A percentile compares a stretch with the other conserved stretches of the same genome.
phyloP scores from a whole-genome alignment of 345 rosid genomes.

The Citrus glauca region DNA sequence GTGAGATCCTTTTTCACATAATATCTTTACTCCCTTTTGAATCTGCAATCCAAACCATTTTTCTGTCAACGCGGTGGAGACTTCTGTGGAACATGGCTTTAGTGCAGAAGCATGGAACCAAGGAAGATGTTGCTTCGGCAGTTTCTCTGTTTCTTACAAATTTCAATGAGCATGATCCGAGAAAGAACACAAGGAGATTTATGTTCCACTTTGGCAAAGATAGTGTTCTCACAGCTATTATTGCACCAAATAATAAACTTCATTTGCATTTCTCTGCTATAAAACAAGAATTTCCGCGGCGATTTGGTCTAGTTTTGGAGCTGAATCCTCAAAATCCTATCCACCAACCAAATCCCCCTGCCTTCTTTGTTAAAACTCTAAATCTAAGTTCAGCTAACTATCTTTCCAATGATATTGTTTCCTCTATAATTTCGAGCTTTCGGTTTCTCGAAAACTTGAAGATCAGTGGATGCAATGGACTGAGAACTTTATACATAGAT shows the following conservation, averaged over 20 bases:
- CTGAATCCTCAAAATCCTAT: slow-evolving; percentile 16
- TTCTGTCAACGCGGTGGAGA: slow-evolving; percentile 47
- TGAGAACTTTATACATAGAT: slow-evolving; percentile 38
- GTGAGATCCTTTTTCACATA: slow-evolving; percentile 51
- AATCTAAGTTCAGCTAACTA: slow-evolving; percentile 35
- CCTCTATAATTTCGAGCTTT: slow-evolving; percentile 37
- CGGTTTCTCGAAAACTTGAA: slow-evolving; percentile 49
- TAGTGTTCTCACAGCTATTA: slow-evolving; percentile 31
- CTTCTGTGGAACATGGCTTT: slow-evolving; percentile 46
- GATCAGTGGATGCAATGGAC: slow-evolving; percentile 33
- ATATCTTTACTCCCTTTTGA: slow-evolving; percentile 54
- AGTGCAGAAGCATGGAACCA: slow-evolving; percentile 32
- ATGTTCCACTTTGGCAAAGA: slow-evolving; percentile 36
- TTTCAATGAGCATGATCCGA: slow-evolving; percentile 45
- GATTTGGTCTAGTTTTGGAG: slow-evolving; percentile 37
- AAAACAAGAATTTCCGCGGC: slow-evolving; percentile 14
- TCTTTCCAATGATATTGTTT: slow-evolving; percentile 42
- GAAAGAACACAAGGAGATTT: slow-evolving; percentile 39
- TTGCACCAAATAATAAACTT: slow-evolving; percentile 42
- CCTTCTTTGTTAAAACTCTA: slow-evolving; percentile 45
- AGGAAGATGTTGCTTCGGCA: slow-evolving; percentile 28
- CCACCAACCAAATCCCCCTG: slow-evolving; percentile 17
- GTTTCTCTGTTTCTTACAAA: slow-evolving; percentile 37
- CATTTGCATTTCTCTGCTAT: slow-evolving; percentile 37
- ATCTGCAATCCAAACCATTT: slow-evolving; percentile 50